Percentiles rank a stretch among this genome's conserved stretches.
Conservation (phyloP, 352 stramenopile species). For the Lagenidium giganteum region DNA sequence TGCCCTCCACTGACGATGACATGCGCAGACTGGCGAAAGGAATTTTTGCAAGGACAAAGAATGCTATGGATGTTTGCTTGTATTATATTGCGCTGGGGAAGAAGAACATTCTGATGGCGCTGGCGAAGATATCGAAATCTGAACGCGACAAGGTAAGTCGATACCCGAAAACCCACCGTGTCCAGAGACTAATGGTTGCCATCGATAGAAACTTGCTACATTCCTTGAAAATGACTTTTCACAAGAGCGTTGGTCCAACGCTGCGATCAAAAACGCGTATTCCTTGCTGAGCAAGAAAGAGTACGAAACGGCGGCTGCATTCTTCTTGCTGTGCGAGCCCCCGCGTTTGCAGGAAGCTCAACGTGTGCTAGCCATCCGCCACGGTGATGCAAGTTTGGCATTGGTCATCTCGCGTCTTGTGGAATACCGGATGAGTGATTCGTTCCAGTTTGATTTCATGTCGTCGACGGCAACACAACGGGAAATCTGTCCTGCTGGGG, state of each 20-base stretch:
- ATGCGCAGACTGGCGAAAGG: slow-evolving; percentile 70
- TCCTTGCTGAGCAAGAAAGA: slow-evolving; percentile 92
- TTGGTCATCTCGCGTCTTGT: slow-evolving; percentile 87
- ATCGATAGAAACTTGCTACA: slow-evolving; percentile 50
- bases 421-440: slow-evolving; percentile 58
- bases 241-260: slow-evolving; percentile 75
- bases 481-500: slow-evolving; percentile 55
- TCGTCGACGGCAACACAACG: slow-evolving; percentile 21
- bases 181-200: neutral
- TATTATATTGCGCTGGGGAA: slow-evolving; percentile 78
- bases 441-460: slow-evolving; percentile 54
- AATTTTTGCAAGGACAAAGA: slow-evolving; percentile 53
- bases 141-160: slow-evolving; percentile 61
- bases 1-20: too few relatives aligned
- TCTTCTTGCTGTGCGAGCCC: slow-evolving; percentile 92
- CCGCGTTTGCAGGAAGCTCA: slow-evolving; percentile 90
- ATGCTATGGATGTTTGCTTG: slow-evolving; percentile 72
- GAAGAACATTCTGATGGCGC: slow-evolving; percentile 63
- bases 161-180: too few relatives aligned
- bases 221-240: slow-evolving; percentile 83
- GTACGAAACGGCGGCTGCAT: slow-evolving; percentile 85
- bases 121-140: slow-evolving; percentile 70
- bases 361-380: slow-evolving; percentile 83
- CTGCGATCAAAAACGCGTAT: slow-evolving; percentile 94
- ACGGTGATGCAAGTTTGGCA: slow-evolving; percentile 85